These are phyloP conservation scores for Ogataea pilisensis DNA, from an alignment of 805 yeast genomes.

Conservation along the genomic window DNA sequence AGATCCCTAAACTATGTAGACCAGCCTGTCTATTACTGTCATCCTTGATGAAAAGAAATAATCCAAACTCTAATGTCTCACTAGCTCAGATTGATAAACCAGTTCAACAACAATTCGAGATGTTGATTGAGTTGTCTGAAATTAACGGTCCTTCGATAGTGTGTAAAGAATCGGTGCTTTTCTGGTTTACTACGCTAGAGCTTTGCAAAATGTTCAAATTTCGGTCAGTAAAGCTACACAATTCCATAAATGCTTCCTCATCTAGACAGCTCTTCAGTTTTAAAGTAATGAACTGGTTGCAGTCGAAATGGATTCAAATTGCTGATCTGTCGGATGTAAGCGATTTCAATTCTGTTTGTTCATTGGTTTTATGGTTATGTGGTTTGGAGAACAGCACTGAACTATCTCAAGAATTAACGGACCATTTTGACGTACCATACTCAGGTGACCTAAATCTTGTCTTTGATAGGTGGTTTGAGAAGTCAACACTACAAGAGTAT, in stretches of 20 bases:
- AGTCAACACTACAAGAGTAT: not conserved
- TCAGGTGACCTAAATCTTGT: constrained; percentile 3
- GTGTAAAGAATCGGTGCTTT: constrained; percentile 42
- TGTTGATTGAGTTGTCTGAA: constrained; percentile 49
- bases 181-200: constrained; percentile 48
- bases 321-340: constrained; percentile 3
- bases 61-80: not conserved
- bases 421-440: not conserved
- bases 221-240: constrained; percentile 25
- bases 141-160: constrained; percentile 55
- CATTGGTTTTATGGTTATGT: constrained; percentile 43
- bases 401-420: not conserved
- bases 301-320: constrained; percentile 40
- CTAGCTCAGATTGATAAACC: constrained; percentile 33
- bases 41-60: constrained; percentile 6
- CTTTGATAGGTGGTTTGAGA: constrained; percentile 1
- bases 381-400: constrained; percentile 17
- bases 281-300: constrained; percentile 48
- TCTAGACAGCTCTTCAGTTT: constrained; percentile 14
- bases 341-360: constrained; percentile 23
- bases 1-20: constrained; percentile 23
- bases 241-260: constrained; percentile 5
- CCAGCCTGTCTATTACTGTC: constrained; percentile 34
- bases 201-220: constrained; percentile 34
- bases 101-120: constrained; percentile 43